phyloP scores from a whole-genome alignment of 306 rosid species.

The Gleditsia sinensis region DNA sequence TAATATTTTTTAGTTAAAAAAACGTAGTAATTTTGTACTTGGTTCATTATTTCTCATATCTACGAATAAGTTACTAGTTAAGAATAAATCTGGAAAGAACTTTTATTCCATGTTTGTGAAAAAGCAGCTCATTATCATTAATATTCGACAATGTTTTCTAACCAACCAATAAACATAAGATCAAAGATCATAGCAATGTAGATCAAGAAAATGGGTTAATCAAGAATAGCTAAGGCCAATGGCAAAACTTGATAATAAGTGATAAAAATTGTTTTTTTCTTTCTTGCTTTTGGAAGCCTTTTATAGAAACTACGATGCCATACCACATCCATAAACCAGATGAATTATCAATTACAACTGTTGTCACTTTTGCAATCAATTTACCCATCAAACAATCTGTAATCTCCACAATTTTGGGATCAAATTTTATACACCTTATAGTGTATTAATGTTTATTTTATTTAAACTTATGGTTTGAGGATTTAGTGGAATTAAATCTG shows the following conservation, averaged over 20 bases:
- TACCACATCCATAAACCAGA: too few relatives aligned
- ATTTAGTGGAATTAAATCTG: background rate
- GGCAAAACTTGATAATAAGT: background rate
- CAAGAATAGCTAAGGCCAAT: background rate
- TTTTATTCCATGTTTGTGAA: background rate
- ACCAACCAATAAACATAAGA: background rate
- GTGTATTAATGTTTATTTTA: too few relatives aligned
- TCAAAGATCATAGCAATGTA: background rate
- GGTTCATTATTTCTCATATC: background rate
- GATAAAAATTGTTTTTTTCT: background rate
- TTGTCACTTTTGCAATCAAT: too few relatives aligned
- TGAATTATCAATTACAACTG: too few relatives aligned
- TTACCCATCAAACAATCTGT: too few relatives aligned
- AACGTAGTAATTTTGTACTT: background rate
- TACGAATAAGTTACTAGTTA: too few relatives aligned
- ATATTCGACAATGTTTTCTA: constrained; percentile 7
- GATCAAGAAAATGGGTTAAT: background rate
- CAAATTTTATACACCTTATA: too few relatives aligned
- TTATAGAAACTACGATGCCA: too few relatives aligned
- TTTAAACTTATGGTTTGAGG: background rate
- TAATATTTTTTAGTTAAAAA: background rate
- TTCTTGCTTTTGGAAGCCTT: background rate
- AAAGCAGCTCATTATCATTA: background rate
- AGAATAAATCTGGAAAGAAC: too few relatives aligned
- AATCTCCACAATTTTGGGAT: background rate